phyloP scores from a whole-genome alignment of 2,329 filamentous ascomycete species.

The Xylariaceae sp. region DNA sequence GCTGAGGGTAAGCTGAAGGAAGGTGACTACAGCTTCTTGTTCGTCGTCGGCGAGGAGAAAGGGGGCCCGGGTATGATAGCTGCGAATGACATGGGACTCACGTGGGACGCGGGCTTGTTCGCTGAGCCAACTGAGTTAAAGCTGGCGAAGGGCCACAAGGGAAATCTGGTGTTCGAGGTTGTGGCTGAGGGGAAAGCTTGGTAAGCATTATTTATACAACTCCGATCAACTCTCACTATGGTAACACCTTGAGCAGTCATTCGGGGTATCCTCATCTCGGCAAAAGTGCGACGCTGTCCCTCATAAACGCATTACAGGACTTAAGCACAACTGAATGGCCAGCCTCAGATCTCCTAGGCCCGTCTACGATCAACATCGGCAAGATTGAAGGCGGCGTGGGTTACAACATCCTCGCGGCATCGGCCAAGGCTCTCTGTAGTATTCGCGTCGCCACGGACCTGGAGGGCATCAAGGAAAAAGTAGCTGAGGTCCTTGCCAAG shows the following conservation, averaged over 20 bases:
- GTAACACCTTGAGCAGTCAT: conserved; percentile 21
- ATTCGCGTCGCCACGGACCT: conserved; percentile 36
- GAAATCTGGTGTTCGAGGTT: conserved; percentile 33
- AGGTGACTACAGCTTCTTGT: conserved; percentile 31
- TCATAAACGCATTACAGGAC: conserved; percentile 31
- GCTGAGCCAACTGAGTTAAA: conserved; percentile 54
- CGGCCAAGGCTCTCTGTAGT: conserved; percentile 37
- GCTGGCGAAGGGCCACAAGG: conserved; percentile 51
- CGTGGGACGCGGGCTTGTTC: conserved; percentile 46
- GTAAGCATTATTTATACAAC: conserved; percentile 10
- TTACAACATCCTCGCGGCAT: conserved; percentile 38
- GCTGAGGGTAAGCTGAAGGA: conserved; percentile 22
- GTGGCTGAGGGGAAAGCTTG: conserved; percentile 27
- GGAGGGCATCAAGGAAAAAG: conserved; percentile 30
- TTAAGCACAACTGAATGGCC: conserved; percentile 31
- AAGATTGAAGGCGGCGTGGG: conserved; percentile 36
- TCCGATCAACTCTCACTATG: not conserved
- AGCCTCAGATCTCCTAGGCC: conserved; percentile 34
- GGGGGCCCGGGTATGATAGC: conserved; percentile 53
- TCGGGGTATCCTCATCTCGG: conserved; percentile 35
- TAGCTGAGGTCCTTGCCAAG: conserved; percentile 29
- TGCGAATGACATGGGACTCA: conserved; percentile 40
- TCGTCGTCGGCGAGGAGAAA: conserved; percentile 49
- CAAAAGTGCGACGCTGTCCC: conserved; percentile 31
- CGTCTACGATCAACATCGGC: conserved; percentile 38